Base-by-base conservation (phyloP, 495 filamentous ascomycete species). In the Cercophora sp. region DNA sequence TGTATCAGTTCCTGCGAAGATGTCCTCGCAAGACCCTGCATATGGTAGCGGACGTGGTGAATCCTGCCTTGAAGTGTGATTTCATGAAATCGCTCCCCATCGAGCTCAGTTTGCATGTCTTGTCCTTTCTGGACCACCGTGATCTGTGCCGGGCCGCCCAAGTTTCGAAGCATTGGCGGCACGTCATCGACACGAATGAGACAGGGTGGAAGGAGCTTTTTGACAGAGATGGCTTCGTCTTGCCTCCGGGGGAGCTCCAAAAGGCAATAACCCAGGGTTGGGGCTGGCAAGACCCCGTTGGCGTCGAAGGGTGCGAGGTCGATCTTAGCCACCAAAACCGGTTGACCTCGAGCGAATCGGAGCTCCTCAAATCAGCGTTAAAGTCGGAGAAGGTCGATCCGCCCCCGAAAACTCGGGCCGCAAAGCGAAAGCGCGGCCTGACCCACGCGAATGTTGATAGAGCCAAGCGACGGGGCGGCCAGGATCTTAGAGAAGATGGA, bases 41-140 rank as follows among this genome's bases (percentile, higher is more conserved):
- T 66, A 85, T 96, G 42, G 87, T 99, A 57, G 89, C 94, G 19
- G 85, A 89, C 56, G 84, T 90, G 27, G 91, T 99, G 51, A 96
- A 96, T 65, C 94, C 94, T 5, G 91, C 92, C n/a, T 70, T 99
- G 54, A 96, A 95, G 69, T 94, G 89, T 62, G 92, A 99, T 64
- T 95, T 96, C 60, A 64, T 99, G 52, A 77, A 79, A 32, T 76
- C 88, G 52, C 80, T 99, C 15, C 93, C 93, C 16, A 67, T 85
- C 3, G 93, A 99, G 64, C 81, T 99, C 18, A 89, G 87, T 54
- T 75, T 94, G 13, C 88, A 96, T 55, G 83, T 97, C 54, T 77
- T 95, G 25, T 86, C 87, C 43, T 93, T 91, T 60, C 81, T 99
- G 15, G 88, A 96, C 60, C 77, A 85, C 23, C 83, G 87, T 61